phyloP scores from a whole-genome alignment of 768 basidiomycete genomes.

The Tricholoma hemisulphureum region DNA sequence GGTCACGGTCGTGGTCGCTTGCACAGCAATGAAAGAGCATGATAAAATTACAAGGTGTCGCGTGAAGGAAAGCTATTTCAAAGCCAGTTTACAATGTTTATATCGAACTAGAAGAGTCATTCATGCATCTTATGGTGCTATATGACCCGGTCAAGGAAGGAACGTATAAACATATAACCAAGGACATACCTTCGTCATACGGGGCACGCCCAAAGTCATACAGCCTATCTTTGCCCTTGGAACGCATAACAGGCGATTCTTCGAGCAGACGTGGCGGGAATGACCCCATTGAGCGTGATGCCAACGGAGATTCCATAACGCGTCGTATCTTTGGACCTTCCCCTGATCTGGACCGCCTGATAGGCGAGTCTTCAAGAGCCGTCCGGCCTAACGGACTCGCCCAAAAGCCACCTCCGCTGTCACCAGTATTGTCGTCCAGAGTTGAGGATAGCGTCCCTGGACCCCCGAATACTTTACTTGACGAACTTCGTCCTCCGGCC shows the following conservation, averaged over 20 bases:
- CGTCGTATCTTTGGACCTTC: constrained; percentile 32
- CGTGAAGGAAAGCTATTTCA: too few species aligned
- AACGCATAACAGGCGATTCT: constrained; percentile 36
- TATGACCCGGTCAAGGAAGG: too few species aligned
- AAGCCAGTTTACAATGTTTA: too few species aligned
- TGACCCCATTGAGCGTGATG: constrained; percentile 20
- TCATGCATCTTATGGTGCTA: too few species aligned
- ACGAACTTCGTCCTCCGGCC: constrained; percentile 28
- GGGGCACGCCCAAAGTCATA: constrained; percentile 4
- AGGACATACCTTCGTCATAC: constrained; percentile 4
- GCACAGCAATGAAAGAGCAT: too few species aligned
- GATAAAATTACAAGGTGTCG: too few species aligned
- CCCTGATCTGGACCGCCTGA: constrained; percentile 40
- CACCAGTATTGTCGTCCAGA: constrained; percentile 29
- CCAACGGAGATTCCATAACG: constrained; percentile 33
- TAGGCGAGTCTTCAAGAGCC: constrained; percentile 47
- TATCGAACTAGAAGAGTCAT: too few species aligned
- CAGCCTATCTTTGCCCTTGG: constrained; percentile 12
- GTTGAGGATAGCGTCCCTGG: constrained; percentile 27
- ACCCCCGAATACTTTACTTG: constrained; percentile 27
- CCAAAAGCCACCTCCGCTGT: constrained; percentile 15
- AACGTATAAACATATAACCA: not conserved
- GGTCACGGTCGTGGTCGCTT: too few species aligned
- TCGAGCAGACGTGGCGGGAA: constrained; percentile 23
- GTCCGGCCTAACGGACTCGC: constrained; percentile 21